phyloP scores from a whole-genome alignment of 1,284 basidiomycete genomes.

The Marasmius oreades region DNA sequence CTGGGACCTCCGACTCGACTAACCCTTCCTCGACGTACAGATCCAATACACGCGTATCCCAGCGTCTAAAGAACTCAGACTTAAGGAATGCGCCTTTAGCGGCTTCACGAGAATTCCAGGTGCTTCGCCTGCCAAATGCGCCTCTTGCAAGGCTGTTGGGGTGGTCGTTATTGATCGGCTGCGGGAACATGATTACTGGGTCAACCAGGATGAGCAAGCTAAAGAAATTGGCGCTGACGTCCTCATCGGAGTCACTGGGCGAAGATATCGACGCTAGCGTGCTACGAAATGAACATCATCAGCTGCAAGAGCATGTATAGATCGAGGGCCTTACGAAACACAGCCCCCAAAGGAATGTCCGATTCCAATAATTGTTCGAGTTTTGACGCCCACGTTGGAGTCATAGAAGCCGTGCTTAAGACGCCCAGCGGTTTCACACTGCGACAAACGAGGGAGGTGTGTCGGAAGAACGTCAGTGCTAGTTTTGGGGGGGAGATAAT shows the following conservation, averaged over 20 bases:
- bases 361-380: conserved; percentile 55
- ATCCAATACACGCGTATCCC: conserved; percentile 69
- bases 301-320: background rate
- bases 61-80: conserved; percentile 69
- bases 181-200: conserved; percentile 57
- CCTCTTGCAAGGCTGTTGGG: conserved; percentile 30
- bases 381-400: background rate
- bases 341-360: conserved; percentile 86
- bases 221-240: conserved; percentile 63
- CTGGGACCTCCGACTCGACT: conserved; percentile 23
- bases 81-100: conserved; percentile 51
- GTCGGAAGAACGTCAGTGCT: conserved; percentile 38
- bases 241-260: conserved; percentile 49
- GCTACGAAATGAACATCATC: background rate
- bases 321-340: conserved; percentile 47
- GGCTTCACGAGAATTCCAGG: conserved; percentile 65
- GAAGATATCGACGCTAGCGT: conserved; percentile 9
- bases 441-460: conserved; percentile 45
- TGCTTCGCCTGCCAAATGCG: conserved; percentile 59
- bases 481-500: conserved; percentile 49
- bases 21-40: conserved; percentile 69
- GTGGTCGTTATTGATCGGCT: conserved; percentile 8
- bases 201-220: conserved; percentile 76
- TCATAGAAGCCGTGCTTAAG: conserved; percentile 38
- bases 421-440: conserved; percentile 37